phyloP scores from a whole-genome alignment of 305 asterid species.

The Solanum aculeatissimum region DNA sequence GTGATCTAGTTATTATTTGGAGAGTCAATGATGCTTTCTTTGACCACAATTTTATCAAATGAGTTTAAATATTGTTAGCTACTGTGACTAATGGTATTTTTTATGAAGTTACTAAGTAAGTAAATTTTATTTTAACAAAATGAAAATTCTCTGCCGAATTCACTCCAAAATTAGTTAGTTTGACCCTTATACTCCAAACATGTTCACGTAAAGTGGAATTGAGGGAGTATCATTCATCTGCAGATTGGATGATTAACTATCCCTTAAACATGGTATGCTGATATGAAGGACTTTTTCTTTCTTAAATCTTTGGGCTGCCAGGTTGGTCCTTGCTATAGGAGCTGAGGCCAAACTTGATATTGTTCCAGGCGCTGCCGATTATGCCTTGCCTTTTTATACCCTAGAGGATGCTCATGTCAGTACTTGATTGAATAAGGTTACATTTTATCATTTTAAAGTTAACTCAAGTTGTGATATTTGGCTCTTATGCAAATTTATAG shows the following conservation, averaged over 20 bases:
- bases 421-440: conserved; percentile 5
- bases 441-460: not conserved
- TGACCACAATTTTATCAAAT: not conserved
- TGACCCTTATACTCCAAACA: not conserved
- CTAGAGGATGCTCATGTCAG: conserved; percentile 89
- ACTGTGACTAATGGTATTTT: not conserved
- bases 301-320: conserved; percentile 61
- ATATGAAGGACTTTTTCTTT: conserved; percentile 7
- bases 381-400: conserved; percentile 89
- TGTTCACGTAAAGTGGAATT: not conserved
- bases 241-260: not conserved
- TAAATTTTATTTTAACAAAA: not conserved
- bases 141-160: not conserved
- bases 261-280: conserved; percentile 9
- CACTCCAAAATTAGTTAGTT: not conserved
- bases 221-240: not conserved
- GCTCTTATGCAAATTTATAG: not conserved
- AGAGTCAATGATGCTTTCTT: not conserved
- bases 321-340: conserved; percentile 98
- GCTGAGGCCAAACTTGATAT: conserved; percentile 78
- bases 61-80: not conserved
- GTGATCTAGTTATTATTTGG: not conserved
- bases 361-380: conserved; percentile 79
- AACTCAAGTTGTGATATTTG: not conserved
- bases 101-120: not conserved